Percentiles rank a stretch among this genome's conserved stretches.
Conservation (phyloP, 1,284 basidiomycete genomes). For the Phylloboletellus chloephorus region DNA sequence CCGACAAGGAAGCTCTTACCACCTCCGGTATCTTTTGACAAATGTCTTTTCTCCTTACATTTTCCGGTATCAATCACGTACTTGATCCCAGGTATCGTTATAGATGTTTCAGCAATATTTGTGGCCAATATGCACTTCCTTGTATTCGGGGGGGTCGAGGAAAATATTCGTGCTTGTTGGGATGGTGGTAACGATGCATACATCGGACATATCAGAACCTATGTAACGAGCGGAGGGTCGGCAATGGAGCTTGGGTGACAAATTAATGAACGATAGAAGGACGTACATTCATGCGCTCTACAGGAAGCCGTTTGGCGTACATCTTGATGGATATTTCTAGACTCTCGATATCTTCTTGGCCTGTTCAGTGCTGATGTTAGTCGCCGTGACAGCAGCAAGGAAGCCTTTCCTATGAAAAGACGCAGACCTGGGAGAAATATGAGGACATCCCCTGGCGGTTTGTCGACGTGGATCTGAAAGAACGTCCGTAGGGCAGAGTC, state of each 20-base stretch:
- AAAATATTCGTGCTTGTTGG: slow-evolving; percentile 79
- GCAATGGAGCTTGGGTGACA: not conserved
- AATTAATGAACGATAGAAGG: slow-evolving; percentile 2
- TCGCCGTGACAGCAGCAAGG: not conserved
- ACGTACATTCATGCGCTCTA: slow-evolving; percentile 48
- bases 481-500: slow-evolving; percentile 88
- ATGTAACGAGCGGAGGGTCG: slow-evolving; percentile 3
- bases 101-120: slow-evolving; percentile 97
- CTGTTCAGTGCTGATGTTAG: slow-evolving; percentile 32
- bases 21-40: slow-evolving; percentile 59
- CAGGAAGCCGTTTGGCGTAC: slow-evolving; percentile 62
- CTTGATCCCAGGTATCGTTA: slow-evolving; percentile 93
- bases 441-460: slow-evolving; percentile 82
- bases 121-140: slow-evolving; percentile 92
- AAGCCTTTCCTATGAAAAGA: slow-evolving; percentile 1
- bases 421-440: slow-evolving; percentile 82
- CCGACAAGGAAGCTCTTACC: slow-evolving; percentile 37
- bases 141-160: slow-evolving; percentile 58
- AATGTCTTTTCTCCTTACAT: slow-evolving; percentile 91
- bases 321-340: slow-evolving; percentile 68
- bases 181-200: slow-evolving; percentile 80
- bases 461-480: slow-evolving; percentile 83
- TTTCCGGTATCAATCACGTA: slow-evolving; percentile 96
- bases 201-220: slow-evolving; percentile 76
- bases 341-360: slow-evolving; percentile 96